These are phyloP conservation scores for Claviceps citrina DNA, from an alignment of 2,329 filamentous ascomycete genomes.

Conservation along the genomic window DNA sequence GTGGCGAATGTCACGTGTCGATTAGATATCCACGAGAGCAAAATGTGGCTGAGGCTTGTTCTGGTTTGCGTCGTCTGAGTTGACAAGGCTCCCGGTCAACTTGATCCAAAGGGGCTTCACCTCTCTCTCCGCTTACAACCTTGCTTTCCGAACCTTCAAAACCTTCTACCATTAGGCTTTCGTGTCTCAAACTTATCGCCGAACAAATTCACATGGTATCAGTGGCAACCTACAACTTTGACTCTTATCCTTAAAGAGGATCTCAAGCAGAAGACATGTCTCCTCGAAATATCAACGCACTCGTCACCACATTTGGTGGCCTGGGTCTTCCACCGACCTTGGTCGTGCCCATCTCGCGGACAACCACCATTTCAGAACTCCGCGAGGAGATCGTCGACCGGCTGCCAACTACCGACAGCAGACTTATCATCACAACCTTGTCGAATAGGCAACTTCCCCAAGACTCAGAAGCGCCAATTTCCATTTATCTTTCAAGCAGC, in stretches of 20 bases:
- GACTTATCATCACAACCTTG: conserved; percentile 67
- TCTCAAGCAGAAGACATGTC: conserved; percentile 30
- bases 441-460: conserved; percentile 55
- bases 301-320: conserved; percentile 73
- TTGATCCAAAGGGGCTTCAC: too few species aligned
- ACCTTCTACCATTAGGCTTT: too few species aligned
- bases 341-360: conserved; percentile 53
- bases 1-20: conserved; percentile 19
- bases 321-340: conserved; percentile 71
- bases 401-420: conserved; percentile 39
- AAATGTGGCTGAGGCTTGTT: neutral
- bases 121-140: too few species aligned
- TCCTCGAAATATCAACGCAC: conserved; percentile 52
- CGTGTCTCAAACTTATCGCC: too few species aligned
- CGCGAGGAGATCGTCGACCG: conserved; percentile 45
- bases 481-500: conserved; percentile 40
- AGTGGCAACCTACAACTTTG: too few species aligned
- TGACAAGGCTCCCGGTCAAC: too few species aligned
- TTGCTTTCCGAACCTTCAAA: too few species aligned
- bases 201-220: too few species aligned
- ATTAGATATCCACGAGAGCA: too few species aligned
- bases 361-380: conserved; percentile 52
- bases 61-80: too few species aligned
- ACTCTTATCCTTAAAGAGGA: too few species aligned
- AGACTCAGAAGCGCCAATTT: conserved; percentile 39